Evolutionary conservation across 768 basidiomycete species (phyloP).

Genomic region (Macrolepiota fuliginosa): DNA sequence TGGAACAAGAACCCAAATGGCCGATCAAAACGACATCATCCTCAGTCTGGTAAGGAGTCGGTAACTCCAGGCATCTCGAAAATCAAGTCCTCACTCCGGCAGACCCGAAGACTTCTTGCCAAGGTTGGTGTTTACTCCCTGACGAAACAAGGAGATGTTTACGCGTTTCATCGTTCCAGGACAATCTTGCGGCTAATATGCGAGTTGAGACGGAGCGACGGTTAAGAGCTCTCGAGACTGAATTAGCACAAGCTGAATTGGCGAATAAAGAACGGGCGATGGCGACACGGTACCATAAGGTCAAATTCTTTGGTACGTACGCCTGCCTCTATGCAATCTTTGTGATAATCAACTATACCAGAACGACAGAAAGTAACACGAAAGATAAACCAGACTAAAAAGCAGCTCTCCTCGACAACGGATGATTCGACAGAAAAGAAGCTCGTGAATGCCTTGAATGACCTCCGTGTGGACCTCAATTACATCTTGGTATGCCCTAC

Average conservation of each 20-base stretch:
- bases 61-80: conserved; percentile 74
- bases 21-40: conserved; percentile 21
- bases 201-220: conserved; percentile 80
- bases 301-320: conserved; percentile 90
- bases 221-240: conserved; percentile 69
- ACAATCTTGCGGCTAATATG: conserved; percentile 81
- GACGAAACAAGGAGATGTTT: background rate
- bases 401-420: conserved; percentile 36
- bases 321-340: background rate
- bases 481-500: conserved; percentile 68
- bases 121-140: conserved; percentile 49
- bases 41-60: conserved; percentile 25
- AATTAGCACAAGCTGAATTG: conserved; percentile 62
- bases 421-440: conserved; percentile 35
- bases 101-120: conserved; percentile 77
- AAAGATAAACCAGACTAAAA: conserved; percentile 70
- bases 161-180: conserved; percentile 35
- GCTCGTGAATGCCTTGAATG: conserved; percentile 47
- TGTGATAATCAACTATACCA: conserved; percentile 25
- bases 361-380: conserved; percentile 87
- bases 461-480: conserved; percentile 84
- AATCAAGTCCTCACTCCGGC: conserved; percentile 80
- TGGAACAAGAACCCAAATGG: conserved; percentile 18
- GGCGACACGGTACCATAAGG: conserved; percentile 79
- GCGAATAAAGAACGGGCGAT: conserved; percentile 69